Evolutionary conservation across 164 flowering plant species (phyloP).

Genomic region (Vitis labrusca): DNA sequence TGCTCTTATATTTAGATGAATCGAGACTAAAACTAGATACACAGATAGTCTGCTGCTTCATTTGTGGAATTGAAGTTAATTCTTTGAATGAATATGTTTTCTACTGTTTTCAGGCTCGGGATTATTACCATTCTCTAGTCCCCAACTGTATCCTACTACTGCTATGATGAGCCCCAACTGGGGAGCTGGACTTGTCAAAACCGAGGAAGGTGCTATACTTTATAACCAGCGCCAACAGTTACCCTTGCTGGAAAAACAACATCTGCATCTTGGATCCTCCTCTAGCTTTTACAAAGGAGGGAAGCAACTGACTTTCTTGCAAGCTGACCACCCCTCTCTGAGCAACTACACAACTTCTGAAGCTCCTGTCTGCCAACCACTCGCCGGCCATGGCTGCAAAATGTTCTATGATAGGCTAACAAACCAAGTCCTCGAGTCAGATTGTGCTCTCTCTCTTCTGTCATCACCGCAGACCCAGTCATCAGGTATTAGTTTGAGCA

Average conservation of each 20-base stretch:
- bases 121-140: slow-evolving; percentile 23
- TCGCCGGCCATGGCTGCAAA: slow-evolving; percentile 15
- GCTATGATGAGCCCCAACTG: slow-evolving; percentile 17
- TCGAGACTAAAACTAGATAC: background rate
- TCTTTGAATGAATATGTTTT: background rate
- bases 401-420: slow-evolving; percentile 35
- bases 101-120: slow-evolving; percentile 25
- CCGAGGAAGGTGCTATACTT: slow-evolving; percentile 12
- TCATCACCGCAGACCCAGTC: slow-evolving; percentile 52
- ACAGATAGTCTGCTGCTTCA: background rate
- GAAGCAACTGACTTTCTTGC: slow-evolving; percentile 31
- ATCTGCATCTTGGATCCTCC: slow-evolving; percentile 22
- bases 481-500: slow-evolving; percentile 34
- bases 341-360: slow-evolving; percentile 18
- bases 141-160: slow-evolving; percentile 27
- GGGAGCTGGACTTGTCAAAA: slow-evolving; percentile 16
- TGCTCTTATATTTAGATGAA: background rate
- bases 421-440: slow-evolving; percentile 36
- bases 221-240: slow-evolving; percentile 16
- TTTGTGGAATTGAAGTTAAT: background rate
- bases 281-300: slow-evolving; percentile 22
- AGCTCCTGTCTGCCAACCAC: slow-evolving; percentile 36
- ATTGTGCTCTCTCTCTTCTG: slow-evolving; percentile 97
- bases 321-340: slow-evolving; percentile 16
- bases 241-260: slow-evolving; percentile 15